Conservation (phyloP, 257 asterid species). For the Euphrasia confusa region DNA sequence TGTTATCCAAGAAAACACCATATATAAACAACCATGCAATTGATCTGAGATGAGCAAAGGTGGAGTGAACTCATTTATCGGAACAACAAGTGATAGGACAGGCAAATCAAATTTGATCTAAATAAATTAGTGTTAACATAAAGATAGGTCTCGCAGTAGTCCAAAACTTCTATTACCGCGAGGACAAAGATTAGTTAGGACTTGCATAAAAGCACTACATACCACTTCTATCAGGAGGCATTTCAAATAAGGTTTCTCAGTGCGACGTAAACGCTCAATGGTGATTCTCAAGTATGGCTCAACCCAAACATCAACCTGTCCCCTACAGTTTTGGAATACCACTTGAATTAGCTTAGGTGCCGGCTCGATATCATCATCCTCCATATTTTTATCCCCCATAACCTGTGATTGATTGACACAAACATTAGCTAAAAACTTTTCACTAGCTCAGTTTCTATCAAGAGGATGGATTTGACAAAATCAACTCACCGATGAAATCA, state of each 20-base stretch:
- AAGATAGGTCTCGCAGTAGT: neutral
- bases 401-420: constrained; percentile 46
- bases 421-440: constrained; percentile 13
- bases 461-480: constrained; percentile 14
- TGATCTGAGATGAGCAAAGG: neutral
- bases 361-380: constrained; percentile 93
- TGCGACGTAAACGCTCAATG: constrained; percentile 75
- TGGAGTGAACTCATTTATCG: neutral
- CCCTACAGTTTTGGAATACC: constrained; percentile 84
- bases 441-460: constrained; percentile 12
- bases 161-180: neutral
- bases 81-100: neutral
- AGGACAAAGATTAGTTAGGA: neutral
- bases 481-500: constrained; percentile 81
- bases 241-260: constrained; percentile 69
- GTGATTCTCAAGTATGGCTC: constrained; percentile 81
- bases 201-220: constrained; percentile 17
- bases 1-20: neutral
- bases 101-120: constrained; percentile 4
- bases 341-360: constrained; percentile 99
- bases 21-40: constrained; percentile 5
- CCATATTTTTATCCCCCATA: constrained; percentile 81
- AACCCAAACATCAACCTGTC: constrained; percentile 95
- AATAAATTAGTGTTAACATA: neutral
- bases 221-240: constrained; percentile 95